Conservation (phyloP, 352 stramenopile species). For the Phytophthora niederhauseri region DNA sequence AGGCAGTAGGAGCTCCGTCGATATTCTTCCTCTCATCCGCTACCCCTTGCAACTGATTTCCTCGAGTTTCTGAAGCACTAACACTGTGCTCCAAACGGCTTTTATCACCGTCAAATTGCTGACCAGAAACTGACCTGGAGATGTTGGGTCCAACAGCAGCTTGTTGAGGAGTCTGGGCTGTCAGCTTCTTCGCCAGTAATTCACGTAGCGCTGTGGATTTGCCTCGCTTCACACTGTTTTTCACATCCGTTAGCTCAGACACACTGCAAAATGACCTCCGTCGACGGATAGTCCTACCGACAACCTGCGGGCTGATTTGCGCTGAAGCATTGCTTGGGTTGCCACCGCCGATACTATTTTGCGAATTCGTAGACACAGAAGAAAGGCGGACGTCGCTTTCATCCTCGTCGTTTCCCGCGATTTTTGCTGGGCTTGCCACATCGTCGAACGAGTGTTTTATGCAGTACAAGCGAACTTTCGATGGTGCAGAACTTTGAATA, state of each 20-base stretch:
- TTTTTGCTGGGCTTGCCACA: slow-evolving; percentile 26
- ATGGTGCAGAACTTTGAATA: slow-evolving; percentile 76
- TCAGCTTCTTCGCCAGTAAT: slow-evolving; percentile 62
- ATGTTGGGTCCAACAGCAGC: slow-evolving; percentile 15
- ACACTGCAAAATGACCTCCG: slow-evolving; percentile 77
- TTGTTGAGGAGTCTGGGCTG: slow-evolving; percentile 24
- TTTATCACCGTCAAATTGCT: slow-evolving; percentile 35
- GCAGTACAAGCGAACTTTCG: slow-evolving; percentile 76
- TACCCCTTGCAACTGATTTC: slow-evolving; percentile 9
- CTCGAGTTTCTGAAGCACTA: slow-evolving; percentile 25
- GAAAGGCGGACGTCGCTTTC: slow-evolving; percentile 23
- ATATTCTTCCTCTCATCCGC: slow-evolving; percentile 21
- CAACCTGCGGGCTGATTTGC: slow-evolving; percentile 30
- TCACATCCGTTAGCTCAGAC: slow-evolving; percentile 53
- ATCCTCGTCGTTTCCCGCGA: slow-evolving; percentile 22
- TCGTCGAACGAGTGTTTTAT: slow-evolving; percentile 57
- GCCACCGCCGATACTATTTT: slow-evolving; percentile 28
- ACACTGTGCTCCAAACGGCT: slow-evolving; percentile 17
- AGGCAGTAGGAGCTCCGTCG: slow-evolving; percentile 17
- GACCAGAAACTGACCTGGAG: slow-evolving; percentile 29
- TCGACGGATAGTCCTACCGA: slow-evolving; percentile 57
- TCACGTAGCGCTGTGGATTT: slow-evolving; percentile 55
- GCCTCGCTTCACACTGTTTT: slow-evolving; percentile 43
- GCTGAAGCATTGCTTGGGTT: slow-evolving; percentile 29
- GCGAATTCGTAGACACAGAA: slow-evolving; percentile 30